phyloP scores from a whole-genome alignment of 23 red algal genomes.

The Cyanidium caldarium region DNA sequence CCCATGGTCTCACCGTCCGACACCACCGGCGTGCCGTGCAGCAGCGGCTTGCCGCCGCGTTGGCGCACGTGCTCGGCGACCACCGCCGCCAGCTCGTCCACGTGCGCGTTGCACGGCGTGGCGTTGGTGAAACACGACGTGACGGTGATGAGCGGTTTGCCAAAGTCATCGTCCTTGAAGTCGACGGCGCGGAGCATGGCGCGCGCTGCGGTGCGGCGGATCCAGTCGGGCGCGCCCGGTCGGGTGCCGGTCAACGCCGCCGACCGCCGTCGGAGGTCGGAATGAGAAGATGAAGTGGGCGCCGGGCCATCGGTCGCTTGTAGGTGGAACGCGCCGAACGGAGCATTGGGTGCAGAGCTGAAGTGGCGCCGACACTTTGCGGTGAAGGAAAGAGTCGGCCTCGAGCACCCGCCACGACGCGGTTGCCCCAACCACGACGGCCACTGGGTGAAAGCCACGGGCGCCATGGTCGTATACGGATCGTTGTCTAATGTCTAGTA shows the following conservation, averaged over 20 bases:
- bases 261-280: conserved; percentile 20
- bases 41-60: conserved; percentile 70
- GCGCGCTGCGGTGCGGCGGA: conserved; percentile 82
- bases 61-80: conserved; percentile 31
- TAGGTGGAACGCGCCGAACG: too few species aligned
- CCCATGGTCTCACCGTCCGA: conserved; percentile 99
- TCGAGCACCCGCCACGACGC: too few species aligned
- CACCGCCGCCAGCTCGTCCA: conserved; percentile 54
- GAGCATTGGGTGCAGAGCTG: too few species aligned
- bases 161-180: conserved; percentile 89
- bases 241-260: conserved; percentile 41
- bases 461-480: too few species aligned
- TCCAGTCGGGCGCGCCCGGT: conserved; percentile 63
- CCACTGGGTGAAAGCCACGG: too few species aligned
- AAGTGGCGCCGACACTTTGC: too few species aligned
- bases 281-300: neutral
- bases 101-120: conserved; percentile 95
- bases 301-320: neutral
- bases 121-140: conserved; percentile 83
- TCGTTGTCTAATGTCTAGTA: too few species aligned
- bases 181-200: conserved; percentile 96
- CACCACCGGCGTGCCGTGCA: conserved; percentile 94
- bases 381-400: too few species aligned
- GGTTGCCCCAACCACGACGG: too few species aligned
- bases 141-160: conserved; percentile 82